phyloP scores from a whole-genome alignment of 306 rosid genomes.

The Morella rubra region DNA sequence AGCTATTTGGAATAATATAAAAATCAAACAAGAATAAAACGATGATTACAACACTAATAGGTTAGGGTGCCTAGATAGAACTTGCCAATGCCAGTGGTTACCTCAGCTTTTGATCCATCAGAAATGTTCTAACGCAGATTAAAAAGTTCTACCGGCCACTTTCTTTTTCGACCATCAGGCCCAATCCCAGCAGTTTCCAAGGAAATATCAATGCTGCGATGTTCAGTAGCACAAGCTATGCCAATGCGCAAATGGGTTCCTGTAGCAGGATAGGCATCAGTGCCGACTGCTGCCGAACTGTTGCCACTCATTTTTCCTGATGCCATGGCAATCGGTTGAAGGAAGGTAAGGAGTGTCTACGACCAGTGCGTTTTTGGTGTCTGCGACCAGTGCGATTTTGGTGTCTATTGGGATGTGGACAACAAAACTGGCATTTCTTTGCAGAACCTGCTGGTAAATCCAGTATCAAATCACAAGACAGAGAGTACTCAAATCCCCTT shows the following conservation, averaged over 20 bases:
- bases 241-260: constrained; percentile 70
- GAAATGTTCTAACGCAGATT: constrained; percentile 39
- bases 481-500: no score
- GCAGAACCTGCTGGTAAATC: constrained; percentile 86
- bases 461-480: constrained; percentile 90
- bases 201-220: constrained; percentile 91
- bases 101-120: not conserved
- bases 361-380: constrained; percentile 27
- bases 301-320: constrained; percentile 25
- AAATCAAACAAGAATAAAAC: not conserved
- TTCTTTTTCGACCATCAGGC: constrained; percentile 48
- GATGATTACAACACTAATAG: not conserved
- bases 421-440: constrained; percentile 58
- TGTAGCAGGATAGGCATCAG: constrained; percentile 53
- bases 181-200: constrained; percentile 64
- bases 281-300: constrained; percentile 50
- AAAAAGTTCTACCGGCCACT: constrained; percentile 72
- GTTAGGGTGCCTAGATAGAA: not conserved
- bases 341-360: constrained; percentile 81
- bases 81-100: not conserved
- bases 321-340: constrained; percentile 70
- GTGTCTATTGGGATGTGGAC: constrained; percentile 78
- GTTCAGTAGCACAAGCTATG: constrained; percentile 77
- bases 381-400: constrained; percentile 61
- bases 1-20: not conserved